Evolutionary conservation across 306 rosid species (phyloP).

Genomic region (Cyamopsis tetragonoloba): DNA sequence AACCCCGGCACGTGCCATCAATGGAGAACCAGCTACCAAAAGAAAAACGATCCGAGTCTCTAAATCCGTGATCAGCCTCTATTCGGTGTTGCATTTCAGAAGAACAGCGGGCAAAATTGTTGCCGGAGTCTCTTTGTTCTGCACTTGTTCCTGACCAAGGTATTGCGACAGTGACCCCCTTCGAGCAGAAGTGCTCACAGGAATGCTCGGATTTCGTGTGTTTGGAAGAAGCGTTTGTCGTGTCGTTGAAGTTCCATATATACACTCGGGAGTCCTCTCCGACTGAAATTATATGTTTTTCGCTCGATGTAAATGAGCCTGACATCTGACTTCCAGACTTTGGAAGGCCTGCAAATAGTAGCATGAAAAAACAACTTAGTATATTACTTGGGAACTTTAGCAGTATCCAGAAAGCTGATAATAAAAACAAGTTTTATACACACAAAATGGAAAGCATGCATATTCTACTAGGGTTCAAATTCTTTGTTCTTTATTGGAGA

Average conservation of each 20-base stretch:
- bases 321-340: conserved; percentile 78
- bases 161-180: conserved; percentile 68
- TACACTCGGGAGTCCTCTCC: conserved; percentile 80
- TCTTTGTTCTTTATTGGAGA: not conserved
- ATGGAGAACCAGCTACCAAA: conserved; percentile 64
- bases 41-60: conserved; percentile 47
- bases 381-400: not conserved
- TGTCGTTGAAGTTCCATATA: conserved; percentile 55
- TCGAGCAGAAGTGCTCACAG: conserved; percentile 64
- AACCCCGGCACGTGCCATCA: conserved; percentile 51
- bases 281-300: conserved; percentile 61
- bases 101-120: conserved; percentile 6
- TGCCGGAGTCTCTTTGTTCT: conserved; percentile 15
- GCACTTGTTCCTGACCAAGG: conserved; percentile 68
- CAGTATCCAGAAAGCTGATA: not conserved
- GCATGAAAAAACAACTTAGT: conserved; percentile 20
- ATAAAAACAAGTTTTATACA: not conserved
- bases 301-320: conserved; percentile 62
- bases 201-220: conserved; percentile 47
- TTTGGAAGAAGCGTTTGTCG: conserved; percentile 27
- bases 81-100: conserved; percentile 19
- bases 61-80: conserved; percentile 13
- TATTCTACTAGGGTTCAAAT: not conserved
- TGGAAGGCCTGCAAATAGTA: conserved; percentile 50
- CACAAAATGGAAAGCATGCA: not conserved